These are phyloP conservation scores for Monilinia polystroma DNA, from an alignment of 2,329 filamentous ascomycete species.

Conservation along the genomic window DNA sequence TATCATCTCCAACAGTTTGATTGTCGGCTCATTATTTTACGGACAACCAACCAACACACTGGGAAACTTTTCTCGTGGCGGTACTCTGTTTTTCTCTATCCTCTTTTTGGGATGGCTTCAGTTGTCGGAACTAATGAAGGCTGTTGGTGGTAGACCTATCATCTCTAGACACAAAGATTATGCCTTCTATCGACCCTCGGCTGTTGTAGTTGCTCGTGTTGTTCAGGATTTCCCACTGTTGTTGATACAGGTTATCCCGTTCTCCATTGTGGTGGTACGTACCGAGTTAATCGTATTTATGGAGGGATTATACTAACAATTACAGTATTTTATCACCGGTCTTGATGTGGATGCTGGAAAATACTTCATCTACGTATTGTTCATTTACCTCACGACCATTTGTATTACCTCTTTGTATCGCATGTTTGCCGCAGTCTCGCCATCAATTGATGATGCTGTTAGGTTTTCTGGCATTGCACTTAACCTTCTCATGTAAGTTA, in stretches of 20 bases:
- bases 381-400: constrained; percentile 62
- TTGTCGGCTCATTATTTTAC: constrained; percentile 78
- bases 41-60: constrained; percentile 58
- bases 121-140: constrained; percentile 74
- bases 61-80: constrained; percentile 63
- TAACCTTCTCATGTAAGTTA: constrained; percentile 53
- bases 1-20: constrained; percentile 70
- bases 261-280: constrained; percentile 50
- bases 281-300: too few species aligned
- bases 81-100: constrained; percentile 65
- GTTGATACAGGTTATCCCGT: constrained; percentile 57
- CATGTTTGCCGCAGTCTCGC: constrained; percentile 64
- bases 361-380: constrained; percentile 65
- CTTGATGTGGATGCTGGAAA: constrained; percentile 59
- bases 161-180: constrained; percentile 67
- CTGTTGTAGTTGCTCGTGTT: constrained; percentile 62
- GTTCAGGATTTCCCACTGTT: constrained; percentile 63
- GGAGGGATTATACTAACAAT: background rate
- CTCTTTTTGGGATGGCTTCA: constrained; percentile 70
- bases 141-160: constrained; percentile 68
- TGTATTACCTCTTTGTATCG: constrained; percentile 64
- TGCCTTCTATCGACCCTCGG: constrained; percentile 68
- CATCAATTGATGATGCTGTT: constrained; percentile 64
- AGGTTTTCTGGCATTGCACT: constrained; percentile 61
- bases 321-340: constrained; percentile 60